phyloP scores from a whole-genome alignment of 805 yeast species.

The Nakazawaea sp. region DNA sequence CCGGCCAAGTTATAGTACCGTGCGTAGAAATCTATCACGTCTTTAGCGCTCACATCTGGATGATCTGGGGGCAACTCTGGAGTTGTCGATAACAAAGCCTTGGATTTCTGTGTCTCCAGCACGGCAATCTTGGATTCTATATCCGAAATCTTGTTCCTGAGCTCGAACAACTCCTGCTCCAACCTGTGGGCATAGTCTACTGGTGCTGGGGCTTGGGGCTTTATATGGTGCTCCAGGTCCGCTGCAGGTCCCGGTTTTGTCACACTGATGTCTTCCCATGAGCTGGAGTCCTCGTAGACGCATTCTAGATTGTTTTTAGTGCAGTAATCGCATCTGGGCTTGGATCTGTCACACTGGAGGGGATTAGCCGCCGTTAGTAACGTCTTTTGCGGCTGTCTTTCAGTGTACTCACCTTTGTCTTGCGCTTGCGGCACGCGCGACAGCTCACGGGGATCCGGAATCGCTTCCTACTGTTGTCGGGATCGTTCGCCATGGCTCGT shows the following conservation, averaged over 20 bases:
- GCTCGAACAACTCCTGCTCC: conserved; percentile 3
- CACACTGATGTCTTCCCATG: background rate
- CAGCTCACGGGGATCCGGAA: conserved; percentile 37
- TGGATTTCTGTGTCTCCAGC: background rate
- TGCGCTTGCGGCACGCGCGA: conserved; percentile 37
- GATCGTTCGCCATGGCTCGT: too few relatives aligned
- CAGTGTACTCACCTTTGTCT: conserved; percentile 28
- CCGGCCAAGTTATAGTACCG: background rate
- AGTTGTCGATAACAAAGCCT: background rate
- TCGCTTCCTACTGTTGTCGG: too few relatives aligned
- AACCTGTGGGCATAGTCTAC: background rate
- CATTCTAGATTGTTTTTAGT: conserved; percentile 21
- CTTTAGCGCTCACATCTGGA: conserved; percentile 2
- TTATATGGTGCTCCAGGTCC: background rate
- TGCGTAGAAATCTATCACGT: conserved; percentile 5
- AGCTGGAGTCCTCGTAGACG: conserved; percentile 20
- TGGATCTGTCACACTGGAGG: conserved; percentile 24
- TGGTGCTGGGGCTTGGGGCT: background rate
- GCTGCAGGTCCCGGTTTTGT: background rate
- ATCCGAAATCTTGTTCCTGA: background rate
- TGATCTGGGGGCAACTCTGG: conserved; percentile 2
- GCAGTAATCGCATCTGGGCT: conserved; percentile 27
- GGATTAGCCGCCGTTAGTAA: too few relatives aligned
- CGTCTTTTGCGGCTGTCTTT: too few relatives aligned
- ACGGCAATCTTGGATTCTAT: background rate